Base-by-base conservation (phyloP, 108 stramenopile species). In the Chaetoceros tenuissimus region DNA sequence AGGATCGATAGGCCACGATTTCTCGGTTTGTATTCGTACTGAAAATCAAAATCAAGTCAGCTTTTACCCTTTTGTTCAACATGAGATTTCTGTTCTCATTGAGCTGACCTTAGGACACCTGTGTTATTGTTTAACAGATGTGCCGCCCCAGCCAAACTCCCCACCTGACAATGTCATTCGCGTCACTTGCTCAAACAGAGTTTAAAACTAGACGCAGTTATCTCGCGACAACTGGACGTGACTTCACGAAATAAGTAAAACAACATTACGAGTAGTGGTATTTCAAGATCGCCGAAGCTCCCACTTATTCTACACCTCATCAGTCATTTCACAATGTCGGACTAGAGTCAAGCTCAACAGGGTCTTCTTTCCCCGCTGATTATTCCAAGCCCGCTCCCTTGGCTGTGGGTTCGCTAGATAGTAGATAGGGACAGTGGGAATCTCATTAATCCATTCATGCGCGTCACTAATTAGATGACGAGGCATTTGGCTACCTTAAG, bases 281-380 rank as follows among this genome's bases (percentile, higher is more conserved):
- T 92, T 91, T 92, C 89, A 90, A 69, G 75, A 82, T 78, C 76
- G 89, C 79, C 82, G 69, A 66, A 78, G 79, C 93, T 91, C 87
- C 93, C 87, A 85, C 89, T 82, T 94, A 91, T 94, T 82, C 93
- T 91, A 94, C 93, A 94, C 87, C 93, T 89, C 87, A 78, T 78
- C 88, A 84, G 92, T 89, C 92, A 84, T 87, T 89, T 89, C 87
- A 94, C 92, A 94, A 87, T 77, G 87, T 94, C 87, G 82, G 87
- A 94, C 92, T 89, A 89, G 92, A 94, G 92, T 89, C 92, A 89
- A 94, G 86, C 92, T 94, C 92, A 94, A 89, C 92, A 94, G 92
- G 88, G 88, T 94, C 92, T 94, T 94, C 88, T 94, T 90, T 74
- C 81, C 79, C 81, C 78, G 81, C 81, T 82, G 81, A 82, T 82